Percentiles rank a stretch among this genome's conserved stretches.
Conservation (phyloP, 352 stramenopile species). For the Globisporangium iwayamae region DNA sequence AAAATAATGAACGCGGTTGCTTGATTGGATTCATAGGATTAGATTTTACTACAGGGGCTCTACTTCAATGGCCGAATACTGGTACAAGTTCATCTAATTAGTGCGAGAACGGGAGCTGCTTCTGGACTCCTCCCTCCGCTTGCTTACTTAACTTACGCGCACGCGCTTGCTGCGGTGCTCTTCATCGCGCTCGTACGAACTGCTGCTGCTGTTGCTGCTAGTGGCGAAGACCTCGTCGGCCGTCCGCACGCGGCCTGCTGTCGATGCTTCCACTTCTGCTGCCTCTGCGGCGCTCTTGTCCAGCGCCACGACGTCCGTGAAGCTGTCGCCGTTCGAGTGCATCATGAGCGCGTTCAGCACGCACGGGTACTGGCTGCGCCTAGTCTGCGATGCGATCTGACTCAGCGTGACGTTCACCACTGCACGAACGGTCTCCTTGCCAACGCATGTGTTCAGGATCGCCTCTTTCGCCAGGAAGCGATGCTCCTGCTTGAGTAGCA, state of each 20-base stretch:
- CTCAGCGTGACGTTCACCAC: constrained; percentile 81
- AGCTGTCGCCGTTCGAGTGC: constrained; percentile 67
- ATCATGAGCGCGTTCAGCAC: constrained; percentile 83
- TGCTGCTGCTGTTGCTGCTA: constrained; percentile 1
- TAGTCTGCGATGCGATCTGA: constrained; percentile 49
- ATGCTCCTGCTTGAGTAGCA: constrained; percentile 67
- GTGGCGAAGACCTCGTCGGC: neutral
- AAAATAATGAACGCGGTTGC: neutral
- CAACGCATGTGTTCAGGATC: constrained; percentile 53
- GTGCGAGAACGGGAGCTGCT: too few relatives aligned
- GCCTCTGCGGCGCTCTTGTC: constrained; percentile 29
- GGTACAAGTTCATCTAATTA: constrained; percentile 10
- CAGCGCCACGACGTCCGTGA: constrained; percentile 34
- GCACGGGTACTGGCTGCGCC: constrained; percentile 70
- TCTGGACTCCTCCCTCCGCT: neutral
- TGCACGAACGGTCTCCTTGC: constrained; percentile 57
- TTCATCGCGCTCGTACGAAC: constrained; percentile 9
- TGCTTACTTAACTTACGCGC: constrained; percentile 14
- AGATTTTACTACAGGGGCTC: constrained; percentile 6
- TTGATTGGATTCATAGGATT: constrained; percentile 4
- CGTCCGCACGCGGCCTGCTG: constrained; percentile 2
- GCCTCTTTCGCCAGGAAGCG: constrained; percentile 45
- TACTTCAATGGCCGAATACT: constrained; percentile 5
- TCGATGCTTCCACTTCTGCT: constrained; percentile 9
- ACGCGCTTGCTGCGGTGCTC: constrained; percentile 15